These are phyloP conservation scores for Cystoderma amianthinum DNA, from an alignment of 768 basidiomycete genomes.

Conservation along the genomic window DNA sequence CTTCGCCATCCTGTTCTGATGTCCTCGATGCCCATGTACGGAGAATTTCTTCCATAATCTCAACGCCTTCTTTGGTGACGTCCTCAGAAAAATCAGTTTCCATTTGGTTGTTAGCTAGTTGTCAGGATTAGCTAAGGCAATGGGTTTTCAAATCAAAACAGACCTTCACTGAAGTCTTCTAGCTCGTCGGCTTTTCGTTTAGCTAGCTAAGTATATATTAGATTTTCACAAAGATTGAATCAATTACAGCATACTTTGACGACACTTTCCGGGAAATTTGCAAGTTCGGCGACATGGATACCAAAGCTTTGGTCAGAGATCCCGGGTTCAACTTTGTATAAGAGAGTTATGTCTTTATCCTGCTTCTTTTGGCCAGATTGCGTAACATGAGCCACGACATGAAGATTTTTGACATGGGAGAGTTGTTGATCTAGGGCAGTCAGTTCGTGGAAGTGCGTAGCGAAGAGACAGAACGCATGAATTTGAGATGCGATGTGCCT, in stretches of 20 bases:
- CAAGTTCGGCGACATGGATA: constrained; percentile 96
- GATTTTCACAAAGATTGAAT: not conserved
- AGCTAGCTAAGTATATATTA: constrained; percentile 51
- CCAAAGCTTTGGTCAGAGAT: constrained; percentile 96
- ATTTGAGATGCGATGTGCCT: constrained; percentile 93
- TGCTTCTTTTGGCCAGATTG: constrained; percentile 62
- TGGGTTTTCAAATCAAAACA: no score
- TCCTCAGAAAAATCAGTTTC: constrained; percentile 45
- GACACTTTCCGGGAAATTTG: constrained; percentile 94
- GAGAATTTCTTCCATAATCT: constrained; percentile 76
- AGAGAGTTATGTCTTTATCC: constrained; percentile 75
- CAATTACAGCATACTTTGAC: constrained; percentile 54
- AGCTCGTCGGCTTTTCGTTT: constrained; percentile 88
- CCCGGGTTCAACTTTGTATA: constrained; percentile 96
- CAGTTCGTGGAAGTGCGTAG: constrained; percentile 97
- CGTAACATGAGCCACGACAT: constrained; percentile 93
- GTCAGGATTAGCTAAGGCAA: no score
- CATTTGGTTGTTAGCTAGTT: no score
- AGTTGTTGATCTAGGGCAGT: constrained; percentile 87
- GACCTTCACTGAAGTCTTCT: constrained; percentile 63
- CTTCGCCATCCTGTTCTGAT: constrained; percentile 40
- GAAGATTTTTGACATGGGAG: constrained; percentile 85
- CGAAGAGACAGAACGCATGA: constrained; percentile 91
- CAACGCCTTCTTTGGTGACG: constrained; percentile 71
- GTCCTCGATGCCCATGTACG: constrained; percentile 44